Evolutionary conservation across 2,329 filamentous ascomycete species (phyloP).

Genomic region (Colletotrichum sp.): DNA sequence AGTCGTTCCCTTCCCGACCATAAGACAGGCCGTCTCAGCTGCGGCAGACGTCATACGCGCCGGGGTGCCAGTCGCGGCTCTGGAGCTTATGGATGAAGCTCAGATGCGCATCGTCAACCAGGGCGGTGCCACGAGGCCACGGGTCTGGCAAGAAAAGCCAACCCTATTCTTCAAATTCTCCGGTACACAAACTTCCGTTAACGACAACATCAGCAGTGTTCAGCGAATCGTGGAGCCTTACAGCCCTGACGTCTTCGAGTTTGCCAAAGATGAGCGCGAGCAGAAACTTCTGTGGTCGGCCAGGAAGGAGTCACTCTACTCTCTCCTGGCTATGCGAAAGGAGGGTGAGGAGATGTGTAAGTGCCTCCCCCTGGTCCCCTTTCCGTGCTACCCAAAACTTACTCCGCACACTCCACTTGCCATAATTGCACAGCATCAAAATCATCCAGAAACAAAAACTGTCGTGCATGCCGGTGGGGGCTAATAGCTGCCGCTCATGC

Average conservation of each 20-base stretch:
- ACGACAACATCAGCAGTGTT: constrained; percentile 58
- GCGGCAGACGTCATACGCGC: constrained; percentile 68
- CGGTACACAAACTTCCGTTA: constrained; percentile 66
- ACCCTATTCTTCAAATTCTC: constrained; percentile 79
- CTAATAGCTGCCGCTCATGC: neutral
- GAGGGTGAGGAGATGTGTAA: constrained; percentile 65
- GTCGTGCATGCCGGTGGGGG: neutral
- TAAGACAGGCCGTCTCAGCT: constrained; percentile 67
- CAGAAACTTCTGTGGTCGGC: constrained; percentile 74
- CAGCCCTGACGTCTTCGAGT: constrained; percentile 67
- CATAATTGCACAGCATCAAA: neutral
- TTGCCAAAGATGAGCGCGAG: constrained; percentile 67
- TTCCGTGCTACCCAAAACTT: neutral
- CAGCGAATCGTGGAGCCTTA: constrained; percentile 54
- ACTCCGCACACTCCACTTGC: neutral
- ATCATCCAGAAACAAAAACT: neutral
- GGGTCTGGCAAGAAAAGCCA: constrained; percentile 69
- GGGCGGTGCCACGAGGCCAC: constrained; percentile 59
- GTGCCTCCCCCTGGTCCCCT: neutral
- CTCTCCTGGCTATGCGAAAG: constrained; percentile 68
- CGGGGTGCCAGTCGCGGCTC: constrained; percentile 69
- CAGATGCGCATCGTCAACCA: constrained; percentile 73
- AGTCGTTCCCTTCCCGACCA: constrained; percentile 62
- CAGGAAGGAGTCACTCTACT: constrained; percentile 76
- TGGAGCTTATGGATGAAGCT: constrained; percentile 66